A percentile compares a stretch with the other conserved stretches of the same genome.
phyloP scores from a whole-genome alignment of 768 basidiomycete species.

The Tricholoma sp. region DNA sequence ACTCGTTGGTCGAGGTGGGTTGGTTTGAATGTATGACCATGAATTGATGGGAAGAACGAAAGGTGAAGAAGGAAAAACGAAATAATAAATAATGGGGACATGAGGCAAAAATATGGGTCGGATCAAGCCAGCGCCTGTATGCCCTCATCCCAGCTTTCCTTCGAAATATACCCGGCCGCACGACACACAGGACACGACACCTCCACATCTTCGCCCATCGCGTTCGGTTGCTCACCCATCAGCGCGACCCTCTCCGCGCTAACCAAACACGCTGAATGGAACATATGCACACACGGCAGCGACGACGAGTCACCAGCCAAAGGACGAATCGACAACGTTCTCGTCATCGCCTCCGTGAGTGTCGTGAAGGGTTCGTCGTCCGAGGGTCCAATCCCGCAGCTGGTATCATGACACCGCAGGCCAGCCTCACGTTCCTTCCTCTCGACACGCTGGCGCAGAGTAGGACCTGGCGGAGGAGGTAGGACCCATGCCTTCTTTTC shows the following conservation, averaged over 20 bases:
- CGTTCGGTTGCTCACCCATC: constrained; percentile 47
- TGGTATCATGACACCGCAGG: constrained; percentile 64
- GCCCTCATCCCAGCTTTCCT: constrained; percentile 56
- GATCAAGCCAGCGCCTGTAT: constrained; percentile 22
- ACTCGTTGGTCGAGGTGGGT: neutral
- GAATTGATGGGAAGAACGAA: neutral
- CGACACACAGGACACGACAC: constrained; percentile 76
- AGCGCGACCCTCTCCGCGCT: constrained; percentile 59
- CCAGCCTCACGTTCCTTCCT: constrained; percentile 68
- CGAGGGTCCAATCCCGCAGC: constrained; percentile 71
- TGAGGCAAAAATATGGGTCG: neutral
- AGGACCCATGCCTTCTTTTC: constrained; percentile 49
- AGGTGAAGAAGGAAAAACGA: neutral
- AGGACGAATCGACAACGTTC: constrained; percentile 34
- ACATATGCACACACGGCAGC: constrained; percentile 54
- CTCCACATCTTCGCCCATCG: constrained; percentile 42
- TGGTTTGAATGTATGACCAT: neutral
- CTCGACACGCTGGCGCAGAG: constrained; percentile 71
- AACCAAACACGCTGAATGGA: constrained; percentile 73
- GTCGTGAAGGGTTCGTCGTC: constrained; percentile 60
- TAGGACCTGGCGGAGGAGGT: constrained; percentile 62
- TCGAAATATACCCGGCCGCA: constrained; percentile 52
- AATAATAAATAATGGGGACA: neutral
- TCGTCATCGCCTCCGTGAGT: constrained; percentile 21
- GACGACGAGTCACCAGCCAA: constrained; percentile 10